Conservation (phyloP, 2,329 filamentous ascomycete genomes). For the Zymoseptoria pseudotritici region DNA sequence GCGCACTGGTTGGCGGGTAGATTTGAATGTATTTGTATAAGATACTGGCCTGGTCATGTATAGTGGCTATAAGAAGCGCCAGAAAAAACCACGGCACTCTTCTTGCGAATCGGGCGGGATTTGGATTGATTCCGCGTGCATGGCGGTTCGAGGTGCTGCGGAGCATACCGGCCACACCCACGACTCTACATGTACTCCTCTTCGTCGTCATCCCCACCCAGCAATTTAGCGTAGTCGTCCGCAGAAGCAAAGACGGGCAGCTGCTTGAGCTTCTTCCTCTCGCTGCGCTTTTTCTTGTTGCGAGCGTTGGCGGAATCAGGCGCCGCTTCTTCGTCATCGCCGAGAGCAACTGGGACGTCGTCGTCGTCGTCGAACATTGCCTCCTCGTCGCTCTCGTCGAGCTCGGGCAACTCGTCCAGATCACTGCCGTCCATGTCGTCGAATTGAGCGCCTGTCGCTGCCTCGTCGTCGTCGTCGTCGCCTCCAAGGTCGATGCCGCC, state of each 20-base stretch:
- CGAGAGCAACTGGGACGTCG: conserved; percentile 50
- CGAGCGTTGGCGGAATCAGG: conserved; percentile 36
- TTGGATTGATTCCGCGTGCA: background rate
- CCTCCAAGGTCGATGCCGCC: conserved; percentile 39
- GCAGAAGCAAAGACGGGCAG: conserved; percentile 87
- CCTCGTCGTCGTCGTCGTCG: conserved; percentile 34
- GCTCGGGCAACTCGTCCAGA: conserved; percentile 47
- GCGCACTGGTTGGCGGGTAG: background rate
- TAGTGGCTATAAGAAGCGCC: background rate
- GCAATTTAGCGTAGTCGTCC: conserved; percentile 78
- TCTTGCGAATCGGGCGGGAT: background rate
- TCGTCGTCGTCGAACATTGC: conserved; percentile 38
- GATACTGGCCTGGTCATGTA: background rate
- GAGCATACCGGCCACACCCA: background rate
- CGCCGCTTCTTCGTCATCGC: conserved; percentile 46
- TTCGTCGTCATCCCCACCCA: conserved; percentile 23
- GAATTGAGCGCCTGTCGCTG: conserved; percentile 30
- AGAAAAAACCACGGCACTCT: background rate
- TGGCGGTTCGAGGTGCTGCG: background rate
- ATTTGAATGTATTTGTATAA: background rate
- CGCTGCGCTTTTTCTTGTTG: conserved; percentile 47
- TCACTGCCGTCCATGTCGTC: conserved; percentile 47
- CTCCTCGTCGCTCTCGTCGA: conserved; percentile 36
- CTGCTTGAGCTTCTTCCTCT: conserved; percentile 77
- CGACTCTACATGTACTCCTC: conserved; percentile 9